Evolutionary conservation across 192 early-diverging fungal genomes (phyloP).

Genomic region (Linnemannia exigua): DNA sequence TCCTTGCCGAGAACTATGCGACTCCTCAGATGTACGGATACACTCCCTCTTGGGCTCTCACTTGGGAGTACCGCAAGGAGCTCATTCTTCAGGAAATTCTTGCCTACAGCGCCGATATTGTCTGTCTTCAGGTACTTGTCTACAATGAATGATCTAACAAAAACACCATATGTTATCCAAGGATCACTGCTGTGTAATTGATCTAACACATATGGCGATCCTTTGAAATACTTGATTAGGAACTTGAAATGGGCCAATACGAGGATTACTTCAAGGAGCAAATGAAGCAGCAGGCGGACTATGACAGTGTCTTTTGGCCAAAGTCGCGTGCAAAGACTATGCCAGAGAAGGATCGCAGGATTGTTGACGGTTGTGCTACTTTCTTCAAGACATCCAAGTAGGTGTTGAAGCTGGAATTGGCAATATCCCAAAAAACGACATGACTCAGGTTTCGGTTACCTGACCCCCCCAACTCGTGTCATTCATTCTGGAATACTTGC

Average conservation of each 20-base stretch:
- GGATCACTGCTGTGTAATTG: not conserved
- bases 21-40: slow-evolving; percentile 92
- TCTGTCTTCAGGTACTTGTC: slow-evolving; percentile 86
- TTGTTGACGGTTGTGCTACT: slow-evolving; percentile 96
- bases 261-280: slow-evolving; percentile 90
- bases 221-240: slow-evolving; percentile 61
- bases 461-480: not conserved
- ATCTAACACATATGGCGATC: not conserved
- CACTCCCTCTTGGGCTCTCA: slow-evolving; percentile 94
- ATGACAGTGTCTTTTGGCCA: slow-evolving; percentile 94
- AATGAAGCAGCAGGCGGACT: slow-evolving; percentile 78
- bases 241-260: slow-evolving; percentile 89
- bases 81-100: slow-evolving; percentile 87
- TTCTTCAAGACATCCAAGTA: slow-evolving; percentile 92
- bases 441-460: not conserved
- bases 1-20: slow-evolving; percentile 91
- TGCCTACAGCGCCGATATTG: slow-evolving; percentile 89
- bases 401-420: slow-evolving; percentile 5
- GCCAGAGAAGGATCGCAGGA: slow-evolving; percentile 86
- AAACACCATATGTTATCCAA: not conserved
- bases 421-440: not conserved
- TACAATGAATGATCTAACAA: not conserved
- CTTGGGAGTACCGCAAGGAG: slow-evolving; percentile 95
- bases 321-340: slow-evolving; percentile 97
- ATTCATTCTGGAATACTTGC: slow-evolving; percentile 10